phyloP scores from a whole-genome alignment of 2,329 filamentous ascomycete genomes.

The Alternaria triticimaculans region DNA sequence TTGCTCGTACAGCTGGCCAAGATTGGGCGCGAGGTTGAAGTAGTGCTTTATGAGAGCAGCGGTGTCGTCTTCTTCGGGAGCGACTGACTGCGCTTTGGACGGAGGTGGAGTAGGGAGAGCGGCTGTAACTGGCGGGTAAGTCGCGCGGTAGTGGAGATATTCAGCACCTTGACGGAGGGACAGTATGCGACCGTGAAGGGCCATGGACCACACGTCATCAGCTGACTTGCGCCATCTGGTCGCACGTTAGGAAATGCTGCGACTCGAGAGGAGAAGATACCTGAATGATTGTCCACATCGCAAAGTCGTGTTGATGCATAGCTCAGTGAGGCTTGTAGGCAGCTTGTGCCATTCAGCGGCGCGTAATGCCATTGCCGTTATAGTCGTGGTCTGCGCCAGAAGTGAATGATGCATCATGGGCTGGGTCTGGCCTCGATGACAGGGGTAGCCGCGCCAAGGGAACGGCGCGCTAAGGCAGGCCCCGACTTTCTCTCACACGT shows the following conservation, averaged over 20 bases:
- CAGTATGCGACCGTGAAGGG: slow-evolving; percentile 83
- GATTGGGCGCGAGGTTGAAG: slow-evolving; percentile 81
- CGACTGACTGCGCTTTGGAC: slow-evolving; percentile 44
- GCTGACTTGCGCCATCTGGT: slow-evolving; percentile 82
- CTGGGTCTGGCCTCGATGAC: slow-evolving; percentile 12
- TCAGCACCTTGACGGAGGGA: slow-evolving; percentile 82
- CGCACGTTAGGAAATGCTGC: slow-evolving; percentile 10
- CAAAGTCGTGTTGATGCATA: slow-evolving; percentile 93
- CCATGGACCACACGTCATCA: slow-evolving; percentile 86
- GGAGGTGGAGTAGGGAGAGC: slow-evolving; percentile 48
- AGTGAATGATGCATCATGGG: slow-evolving; percentile 7
- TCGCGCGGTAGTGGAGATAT: slow-evolving; percentile 79
- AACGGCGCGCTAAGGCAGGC: slow-evolving; percentile 14
- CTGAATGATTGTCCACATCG: slow-evolving; percentile 94
- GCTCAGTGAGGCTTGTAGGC: slow-evolving; percentile 79
- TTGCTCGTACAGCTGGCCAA: slow-evolving; percentile 77
- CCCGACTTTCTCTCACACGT: slow-evolving; percentile 27
- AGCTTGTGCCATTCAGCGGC: slow-evolving; percentile 86
- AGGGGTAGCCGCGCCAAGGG: slow-evolving; percentile 24
- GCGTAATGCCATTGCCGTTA: slow-evolving; percentile 51
- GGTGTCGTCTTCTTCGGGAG: slow-evolving; percentile 69
- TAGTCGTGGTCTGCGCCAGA: background rate
- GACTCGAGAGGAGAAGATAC: slow-evolving; percentile 43
- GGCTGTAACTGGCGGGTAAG: slow-evolving; percentile 56
- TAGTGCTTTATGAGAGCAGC: slow-evolving; percentile 80